These are phyloP conservation scores for Xylaria sp. DNA, from an alignment of 2,329 filamentous ascomycete genomes.

Conservation along the genomic window DNA sequence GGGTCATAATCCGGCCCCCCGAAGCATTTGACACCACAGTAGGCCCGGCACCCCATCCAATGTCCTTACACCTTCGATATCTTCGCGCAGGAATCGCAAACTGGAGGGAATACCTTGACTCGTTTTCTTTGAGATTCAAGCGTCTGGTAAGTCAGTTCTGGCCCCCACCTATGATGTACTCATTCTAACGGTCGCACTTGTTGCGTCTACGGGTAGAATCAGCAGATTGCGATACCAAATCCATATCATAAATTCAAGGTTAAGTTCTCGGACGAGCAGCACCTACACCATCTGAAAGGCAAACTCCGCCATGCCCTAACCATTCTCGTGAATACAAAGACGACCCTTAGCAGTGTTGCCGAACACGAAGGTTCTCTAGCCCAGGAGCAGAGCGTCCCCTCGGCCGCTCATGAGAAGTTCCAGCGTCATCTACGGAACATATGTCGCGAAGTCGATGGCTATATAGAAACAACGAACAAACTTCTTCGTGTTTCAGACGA, in stretches of 20 bases:
- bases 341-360: not conserved
- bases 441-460: conserved; percentile 2
- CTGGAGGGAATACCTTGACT: conserved; percentile 28
- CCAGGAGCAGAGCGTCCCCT: not conserved
- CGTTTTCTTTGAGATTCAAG: not conserved
- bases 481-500: conserved; percentile 18
- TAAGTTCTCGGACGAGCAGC: conserved; percentile 13
- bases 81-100: conserved; percentile 4
- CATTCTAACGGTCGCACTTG: not conserved
- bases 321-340: conserved; percentile 7
- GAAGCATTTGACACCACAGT: not conserved
- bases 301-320: conserved; percentile 9
- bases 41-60: conserved; percentile 2
- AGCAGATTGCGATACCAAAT: conserved; percentile 13
- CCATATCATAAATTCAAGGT: conserved; percentile 12
- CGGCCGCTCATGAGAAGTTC: not conserved
- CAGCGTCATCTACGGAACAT: conserved; percentile 5
- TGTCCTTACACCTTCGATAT: conserved; percentile 20
- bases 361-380: not conserved
- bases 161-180: not conserved
- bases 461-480: conserved; percentile 13
- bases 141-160: not conserved
- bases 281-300: conserved; percentile 4
- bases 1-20: conserved; percentile 24
- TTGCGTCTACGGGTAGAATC: not conserved